Percentiles rank a stretch among this genome's conserved stretches.
These are phyloP conservation scores for Cerioporus squamosus DNA, from an alignment of 1,284 basidiomycete genomes.

Conservation along the genomic window DNA sequence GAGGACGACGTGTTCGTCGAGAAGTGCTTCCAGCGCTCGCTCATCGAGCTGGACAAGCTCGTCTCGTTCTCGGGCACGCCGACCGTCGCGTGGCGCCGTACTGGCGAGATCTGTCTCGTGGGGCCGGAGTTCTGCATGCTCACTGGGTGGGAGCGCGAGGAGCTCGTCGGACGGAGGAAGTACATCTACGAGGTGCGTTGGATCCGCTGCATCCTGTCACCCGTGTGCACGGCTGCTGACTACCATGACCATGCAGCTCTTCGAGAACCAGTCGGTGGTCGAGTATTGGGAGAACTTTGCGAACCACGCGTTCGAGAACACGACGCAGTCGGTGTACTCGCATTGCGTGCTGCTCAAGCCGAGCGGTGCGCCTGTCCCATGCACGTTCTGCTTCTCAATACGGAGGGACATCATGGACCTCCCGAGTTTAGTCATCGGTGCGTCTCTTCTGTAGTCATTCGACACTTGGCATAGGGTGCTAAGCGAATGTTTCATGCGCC, in stretches of 20 bases:
- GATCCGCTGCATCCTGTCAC: background rate
- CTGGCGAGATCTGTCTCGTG: slow-evolving; percentile 96
- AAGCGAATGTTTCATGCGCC: background rate
- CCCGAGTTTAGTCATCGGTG: slow-evolving; percentile 86
- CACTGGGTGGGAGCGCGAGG: slow-evolving; percentile 86
- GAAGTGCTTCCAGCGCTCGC: slow-evolving; percentile 91
- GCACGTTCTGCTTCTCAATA: slow-evolving; percentile 94
- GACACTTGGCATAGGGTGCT: background rate
- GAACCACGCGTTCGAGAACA: slow-evolving; percentile 94
- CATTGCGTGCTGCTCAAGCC: slow-evolving; percentile 88
- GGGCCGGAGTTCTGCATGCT: slow-evolving; percentile 96
- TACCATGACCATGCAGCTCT: slow-evolving; percentile 66
- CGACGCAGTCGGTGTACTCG: slow-evolving; percentile 92
- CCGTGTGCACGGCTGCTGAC: too few species aligned
- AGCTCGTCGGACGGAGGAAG: slow-evolving; percentile 78
- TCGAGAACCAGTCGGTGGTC: slow-evolving; percentile 89
- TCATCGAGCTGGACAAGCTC: slow-evolving; percentile 94
- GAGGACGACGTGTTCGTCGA: slow-evolving; percentile 97
- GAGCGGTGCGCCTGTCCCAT: slow-evolving; percentile 79
- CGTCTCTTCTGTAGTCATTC: slow-evolving; percentile 10
- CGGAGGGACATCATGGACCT: slow-evolving; percentile 88
- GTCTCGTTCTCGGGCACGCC: slow-evolving; percentile 99
- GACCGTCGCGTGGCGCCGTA: slow-evolving; percentile 98
- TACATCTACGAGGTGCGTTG: slow-evolving; percentile 86
- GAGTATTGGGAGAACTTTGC: slow-evolving; percentile 97